Conservation (phyloP, 2,329 filamentous ascomycete genomes). For the Bimuria novae-zelandiae region DNA sequence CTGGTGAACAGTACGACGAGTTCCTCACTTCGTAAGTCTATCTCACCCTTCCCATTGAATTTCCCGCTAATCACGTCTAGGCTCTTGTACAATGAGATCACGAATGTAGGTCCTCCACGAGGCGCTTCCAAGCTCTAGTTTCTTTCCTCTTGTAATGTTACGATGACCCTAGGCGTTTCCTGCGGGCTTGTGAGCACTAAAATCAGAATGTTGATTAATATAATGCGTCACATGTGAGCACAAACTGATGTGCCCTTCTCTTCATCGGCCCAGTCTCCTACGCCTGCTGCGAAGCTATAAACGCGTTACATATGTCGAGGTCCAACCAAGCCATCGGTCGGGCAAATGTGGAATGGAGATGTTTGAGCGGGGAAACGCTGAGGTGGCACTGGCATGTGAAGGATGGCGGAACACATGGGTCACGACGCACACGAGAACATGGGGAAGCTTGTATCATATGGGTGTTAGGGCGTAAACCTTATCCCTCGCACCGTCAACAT, state of each 20-base stretch:
- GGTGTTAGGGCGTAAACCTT: no score
- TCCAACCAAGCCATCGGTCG: not conserved
- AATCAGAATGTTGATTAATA: not conserved
- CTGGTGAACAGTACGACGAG: constrained; percentile 96
- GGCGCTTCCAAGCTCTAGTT: constrained; percentile 53
- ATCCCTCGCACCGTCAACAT: no score
- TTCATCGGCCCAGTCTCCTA: not conserved
- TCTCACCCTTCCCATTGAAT: not conserved
- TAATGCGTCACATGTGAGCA: not conserved
- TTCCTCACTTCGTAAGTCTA: constrained; percentile 80
- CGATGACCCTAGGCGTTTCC: not conserved
- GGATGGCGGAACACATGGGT: not conserved
- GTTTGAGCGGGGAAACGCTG: not conserved
- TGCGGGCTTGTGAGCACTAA: constrained; percentile 1
- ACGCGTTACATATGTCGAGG: not conserved
- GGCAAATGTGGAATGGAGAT: not conserved
- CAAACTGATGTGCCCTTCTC: not conserved
- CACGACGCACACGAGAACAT: not conserved
- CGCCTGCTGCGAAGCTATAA: constrained; percentile 6
- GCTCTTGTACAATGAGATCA: constrained; percentile 86
- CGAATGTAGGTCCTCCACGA: constrained; percentile 69
- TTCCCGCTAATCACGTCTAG: constrained; percentile 50
- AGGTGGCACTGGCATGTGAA: not conserved
- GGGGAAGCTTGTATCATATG: no score
- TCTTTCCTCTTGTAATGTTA: constrained; percentile 1